Evolutionary conservation across 768 basidiomycete species (phyloP).

Genomic region (Boletus rubroflammeus): DNA sequence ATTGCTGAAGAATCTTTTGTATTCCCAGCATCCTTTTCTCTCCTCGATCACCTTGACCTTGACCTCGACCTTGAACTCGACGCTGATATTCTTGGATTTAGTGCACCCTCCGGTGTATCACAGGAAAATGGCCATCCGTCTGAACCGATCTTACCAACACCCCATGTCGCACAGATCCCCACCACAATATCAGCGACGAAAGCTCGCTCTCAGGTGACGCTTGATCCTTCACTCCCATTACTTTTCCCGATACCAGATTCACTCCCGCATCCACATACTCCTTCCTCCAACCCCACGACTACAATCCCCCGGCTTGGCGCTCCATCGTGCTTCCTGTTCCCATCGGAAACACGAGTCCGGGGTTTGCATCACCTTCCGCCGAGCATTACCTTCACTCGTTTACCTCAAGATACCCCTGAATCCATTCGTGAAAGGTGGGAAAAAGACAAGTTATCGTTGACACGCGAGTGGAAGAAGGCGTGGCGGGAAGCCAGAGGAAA

Average conservation of each 20-base stretch:
- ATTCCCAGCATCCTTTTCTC: constrained; percentile 59
- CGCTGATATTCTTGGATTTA: constrained; percentile 40
- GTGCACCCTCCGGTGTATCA: constrained; percentile 12
- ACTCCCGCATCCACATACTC: constrained; percentile 10
- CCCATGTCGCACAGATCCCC: not conserved
- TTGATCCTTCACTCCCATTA: constrained; percentile 53
- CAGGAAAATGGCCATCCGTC: not conserved
- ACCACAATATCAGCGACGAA: constrained; percentile 1
- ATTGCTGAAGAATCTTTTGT: not conserved
- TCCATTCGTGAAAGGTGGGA: constrained; percentile 66
- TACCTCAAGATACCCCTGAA: constrained; percentile 35
- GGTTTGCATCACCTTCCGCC: constrained; percentile 40
- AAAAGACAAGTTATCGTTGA: constrained; percentile 59
- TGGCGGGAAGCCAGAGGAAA: constrained; percentile 74
- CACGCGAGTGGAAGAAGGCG: constrained; percentile 73
- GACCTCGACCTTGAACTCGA: constrained; percentile 72
- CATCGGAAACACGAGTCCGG: constrained; percentile 43
- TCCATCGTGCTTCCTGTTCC: constrained; percentile 19
- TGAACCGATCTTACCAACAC: constrained; percentile 6
- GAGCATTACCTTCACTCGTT: constrained; percentile 17
- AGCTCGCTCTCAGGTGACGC: constrained; percentile 26
- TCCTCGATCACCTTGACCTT: constrained; percentile 72
- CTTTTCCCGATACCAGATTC: constrained; percentile 55
- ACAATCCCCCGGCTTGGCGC: constrained; percentile 17
- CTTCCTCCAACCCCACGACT: constrained; percentile 12